Evolutionary conservation across 257 asterid species (phyloP).

Genomic region (Plantago elongata): DNA sequence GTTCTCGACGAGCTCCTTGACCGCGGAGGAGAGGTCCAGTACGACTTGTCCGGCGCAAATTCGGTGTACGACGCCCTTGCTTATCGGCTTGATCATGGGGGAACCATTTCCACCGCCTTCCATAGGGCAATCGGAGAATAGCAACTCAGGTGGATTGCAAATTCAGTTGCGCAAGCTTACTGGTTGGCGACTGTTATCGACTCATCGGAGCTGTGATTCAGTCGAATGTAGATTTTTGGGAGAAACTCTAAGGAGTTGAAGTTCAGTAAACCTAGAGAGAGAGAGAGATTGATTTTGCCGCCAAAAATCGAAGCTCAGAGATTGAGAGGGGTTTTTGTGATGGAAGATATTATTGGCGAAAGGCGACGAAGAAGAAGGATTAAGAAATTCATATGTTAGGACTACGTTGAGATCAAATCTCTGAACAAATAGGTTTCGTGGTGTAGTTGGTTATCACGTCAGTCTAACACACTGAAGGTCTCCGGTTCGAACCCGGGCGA

Average conservation of each 20-base stretch:
- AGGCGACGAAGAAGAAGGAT: too few relatives aligned
- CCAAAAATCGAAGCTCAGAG: constrained; percentile 21
- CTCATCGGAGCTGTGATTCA: not conserved
- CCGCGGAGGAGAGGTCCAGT: constrained; percentile 87
- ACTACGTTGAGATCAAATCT: too few relatives aligned
- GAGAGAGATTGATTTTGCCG: constrained; percentile 30
- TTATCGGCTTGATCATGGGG: constrained; percentile 52
- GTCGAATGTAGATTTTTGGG: not conserved
- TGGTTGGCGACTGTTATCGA: too few relatives aligned
- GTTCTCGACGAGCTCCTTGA: constrained; percentile 97
- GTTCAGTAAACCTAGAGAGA: not conserved
- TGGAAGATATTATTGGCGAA: too few relatives aligned
- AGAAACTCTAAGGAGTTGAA: constrained; percentile 24
- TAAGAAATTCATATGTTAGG: too few relatives aligned
- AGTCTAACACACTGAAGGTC: constrained; percentile 99
- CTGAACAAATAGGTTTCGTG: constrained; percentile 49
- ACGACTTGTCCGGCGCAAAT: constrained; percentile 94
- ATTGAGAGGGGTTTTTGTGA: too few relatives aligned
- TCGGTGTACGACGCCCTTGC: constrained; percentile 66
- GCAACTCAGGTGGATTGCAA: not conserved
- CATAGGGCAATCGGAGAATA: constrained; percentile 25
- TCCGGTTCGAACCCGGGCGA: constrained; percentile 77
- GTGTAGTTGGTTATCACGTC: constrained; percentile 99
- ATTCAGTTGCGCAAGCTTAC: not conserved
- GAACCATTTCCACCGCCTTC: constrained; percentile 32